Evolutionary conservation across 2,329 filamentous ascomycete species (phyloP).

Genomic region (Sphaerulina vaccinii): DNA sequence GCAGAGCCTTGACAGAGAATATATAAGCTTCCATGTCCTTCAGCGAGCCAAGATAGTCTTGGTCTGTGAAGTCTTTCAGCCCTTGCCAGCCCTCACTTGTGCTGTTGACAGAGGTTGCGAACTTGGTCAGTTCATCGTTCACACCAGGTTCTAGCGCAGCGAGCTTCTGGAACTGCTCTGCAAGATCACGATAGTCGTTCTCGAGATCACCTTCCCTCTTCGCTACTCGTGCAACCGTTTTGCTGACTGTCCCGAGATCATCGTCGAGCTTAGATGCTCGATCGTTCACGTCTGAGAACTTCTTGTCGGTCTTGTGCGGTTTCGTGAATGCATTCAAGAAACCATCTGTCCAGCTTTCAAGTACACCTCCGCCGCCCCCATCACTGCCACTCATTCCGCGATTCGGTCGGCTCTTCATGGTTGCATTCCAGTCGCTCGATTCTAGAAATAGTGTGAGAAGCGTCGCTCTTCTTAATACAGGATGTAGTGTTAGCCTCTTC

Average conservation of each 20-base stretch:
- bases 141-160: constrained; percentile 85
- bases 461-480: constrained; percentile 76
- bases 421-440: constrained; percentile 92
- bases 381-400: constrained; percentile 53
- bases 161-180: constrained; percentile 92
- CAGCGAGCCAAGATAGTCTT: constrained; percentile 88
- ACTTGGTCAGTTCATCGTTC: constrained; percentile 76
- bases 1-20: constrained; percentile 76
- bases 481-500: constrained; percentile 80
- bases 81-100: constrained; percentile 73
- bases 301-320: constrained; percentile 88
- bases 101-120: constrained; percentile 82
- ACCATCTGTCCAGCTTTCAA: constrained; percentile 92
- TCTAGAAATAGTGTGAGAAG: constrained; percentile 90
- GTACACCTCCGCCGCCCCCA: constrained; percentile 64
- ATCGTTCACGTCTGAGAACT: constrained; percentile 91
- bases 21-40: constrained; percentile 97
- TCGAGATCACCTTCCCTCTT: constrained; percentile 86
- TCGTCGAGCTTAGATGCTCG: constrained; percentile 92
- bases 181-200: constrained; percentile 81
- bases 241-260: constrained; percentile 88
- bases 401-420: constrained; percentile 76
- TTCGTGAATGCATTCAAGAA: constrained; percentile 98
- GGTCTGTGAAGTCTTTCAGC: constrained; percentile 90
- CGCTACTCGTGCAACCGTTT: constrained; percentile 88